These are phyloP conservation scores for Helianthus annuus DNA, from an alignment of 129 eudicot genomes.

Conservation along the genomic window HanXRQr2.0-SUNRISE NC_035436.2:150029943-150030442, in stretches of 20 bases:
- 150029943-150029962: conserved; percentile 45
- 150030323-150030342: no score
- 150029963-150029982: no score
- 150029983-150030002: background rate
- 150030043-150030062: conserved; percentile 76
- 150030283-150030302: conserved; percentile 8
- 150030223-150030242: conserved; percentile 33
- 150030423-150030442: no score
- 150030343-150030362: no score
- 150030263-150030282: conserved; percentile 37
- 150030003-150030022: background rate
- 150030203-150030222: conserved; percentile 49
- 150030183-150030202: conserved; percentile 50
- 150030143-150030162: conserved; percentile 53
- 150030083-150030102: conserved; percentile 61
- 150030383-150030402: no score
- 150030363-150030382: no score
- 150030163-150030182: conserved; percentile 39
- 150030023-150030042: background rate
- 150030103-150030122: conserved; percentile 53
- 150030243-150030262: background rate
- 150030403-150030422: no score
- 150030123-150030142: conserved; percentile 43
- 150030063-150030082: conserved; percentile 86
- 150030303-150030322: background rate